Evolutionary conservation across 192 early-diverging fungal genomes (phyloP).

Genomic region (Backusella tarrabulga): DNA sequence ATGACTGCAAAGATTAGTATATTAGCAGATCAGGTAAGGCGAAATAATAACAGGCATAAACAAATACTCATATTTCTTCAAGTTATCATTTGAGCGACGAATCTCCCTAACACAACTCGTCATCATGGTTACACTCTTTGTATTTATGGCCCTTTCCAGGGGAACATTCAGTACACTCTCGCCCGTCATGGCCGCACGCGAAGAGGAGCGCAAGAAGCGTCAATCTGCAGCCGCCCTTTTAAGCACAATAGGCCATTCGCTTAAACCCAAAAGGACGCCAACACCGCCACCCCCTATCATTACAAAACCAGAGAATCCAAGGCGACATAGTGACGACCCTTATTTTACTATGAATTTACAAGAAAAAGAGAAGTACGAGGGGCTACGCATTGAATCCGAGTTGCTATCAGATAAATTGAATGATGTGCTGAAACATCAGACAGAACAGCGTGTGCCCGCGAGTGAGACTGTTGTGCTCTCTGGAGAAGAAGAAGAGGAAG

Average conservation of each 20-base stretch:
- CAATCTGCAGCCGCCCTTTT: slow-evolving; percentile 7
- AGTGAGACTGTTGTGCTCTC: neutral
- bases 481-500: neutral
- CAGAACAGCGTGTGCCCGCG: neutral
- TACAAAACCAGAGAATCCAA: neutral
- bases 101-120: slow-evolving; percentile 38
- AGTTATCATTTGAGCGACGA: slow-evolving; percentile 47
- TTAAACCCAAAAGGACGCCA: neutral
- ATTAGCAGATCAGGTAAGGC: slow-evolving; percentile 44
- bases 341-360: neutral
- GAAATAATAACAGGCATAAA: neutral
- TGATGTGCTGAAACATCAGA: neutral
- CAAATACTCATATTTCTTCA: too few species aligned
- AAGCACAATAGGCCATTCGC: neutral
- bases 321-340: slow-evolving; percentile 5
- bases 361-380: neutral
- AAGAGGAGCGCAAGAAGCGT: slow-evolving; percentile 30
- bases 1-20: slow-evolving; percentile 43
- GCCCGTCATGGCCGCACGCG: slow-evolving; percentile 35
- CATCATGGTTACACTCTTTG: slow-evolving; percentile 34
- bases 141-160: slow-evolving; percentile 39
- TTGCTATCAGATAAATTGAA: neutral
- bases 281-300: neutral
- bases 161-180: slow-evolving; percentile 40
- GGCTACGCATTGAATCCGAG: neutral